Evolutionary conservation across 164 flowering plant genomes (phyloP).

Genomic region (Stephania japonica): DNA sequence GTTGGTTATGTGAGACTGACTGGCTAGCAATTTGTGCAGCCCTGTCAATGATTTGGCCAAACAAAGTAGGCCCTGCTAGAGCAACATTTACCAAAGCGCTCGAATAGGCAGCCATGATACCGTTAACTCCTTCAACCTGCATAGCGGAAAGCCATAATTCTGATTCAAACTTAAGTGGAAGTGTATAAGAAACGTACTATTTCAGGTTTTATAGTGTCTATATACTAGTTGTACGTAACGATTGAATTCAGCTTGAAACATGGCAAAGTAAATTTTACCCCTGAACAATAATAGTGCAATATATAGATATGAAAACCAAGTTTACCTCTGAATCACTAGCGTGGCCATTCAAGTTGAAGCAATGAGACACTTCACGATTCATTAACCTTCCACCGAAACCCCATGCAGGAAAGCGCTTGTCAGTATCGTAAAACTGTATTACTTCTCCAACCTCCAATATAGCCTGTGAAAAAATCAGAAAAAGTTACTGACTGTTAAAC

Average conservation of each 20-base stretch:
- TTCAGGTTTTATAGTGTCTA: no score
- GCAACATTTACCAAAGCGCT: conserved; percentile 54
- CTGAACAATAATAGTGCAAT: no score
- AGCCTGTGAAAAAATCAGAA: conserved; percentile 42
- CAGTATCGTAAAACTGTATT: conserved; percentile 86
- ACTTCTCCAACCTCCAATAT: conserved; percentile 70
- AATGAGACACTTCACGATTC: conserved; percentile 64
- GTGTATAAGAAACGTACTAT: no score
- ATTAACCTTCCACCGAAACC: conserved; percentile 79
- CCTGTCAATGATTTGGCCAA: conserved; percentile 67
- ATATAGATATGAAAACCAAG: no score
- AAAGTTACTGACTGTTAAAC: background rate
- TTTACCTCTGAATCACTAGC: conserved; percentile 48
- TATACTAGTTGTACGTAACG: no score
- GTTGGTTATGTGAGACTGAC: conserved; percentile 33
- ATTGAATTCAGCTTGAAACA: no score
- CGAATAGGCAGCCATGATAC: conserved; percentile 79
- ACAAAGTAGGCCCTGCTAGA: conserved; percentile 88
- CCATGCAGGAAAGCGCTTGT: conserved; percentile 78
- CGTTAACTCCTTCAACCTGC: conserved; percentile 82
- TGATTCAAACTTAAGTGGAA: background rate
- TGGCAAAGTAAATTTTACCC: no score
- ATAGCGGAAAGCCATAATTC: background rate
- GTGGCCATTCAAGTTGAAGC: conserved; percentile 73
- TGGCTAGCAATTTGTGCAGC: conserved; percentile 73